Conservation (phyloP, 2,329 filamentous ascomycete species). For the Akanthomyces uredinophilus region DNA sequence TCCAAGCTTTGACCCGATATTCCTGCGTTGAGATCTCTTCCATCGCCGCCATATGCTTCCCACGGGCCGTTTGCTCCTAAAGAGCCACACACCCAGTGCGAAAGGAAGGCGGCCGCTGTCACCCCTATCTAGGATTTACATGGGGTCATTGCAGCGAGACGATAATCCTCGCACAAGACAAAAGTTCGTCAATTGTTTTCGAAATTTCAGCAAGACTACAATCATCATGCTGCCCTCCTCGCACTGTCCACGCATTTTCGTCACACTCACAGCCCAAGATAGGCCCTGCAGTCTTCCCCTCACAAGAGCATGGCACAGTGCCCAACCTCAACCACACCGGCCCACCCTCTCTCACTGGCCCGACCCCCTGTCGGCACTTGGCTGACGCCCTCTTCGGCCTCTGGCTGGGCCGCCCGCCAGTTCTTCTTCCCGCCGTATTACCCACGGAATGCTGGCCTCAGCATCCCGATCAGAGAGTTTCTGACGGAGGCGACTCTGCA, state of each 20-base stretch:
- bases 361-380: neutral
- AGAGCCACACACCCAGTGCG: conserved; percentile 13
- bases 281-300: neutral
- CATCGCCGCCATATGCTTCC: too few relatives aligned
- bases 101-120: neutral
- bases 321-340: neutral
- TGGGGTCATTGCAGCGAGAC: neutral
- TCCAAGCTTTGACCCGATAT: neutral
- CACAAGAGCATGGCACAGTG: neutral
- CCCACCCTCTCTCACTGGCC: neutral
- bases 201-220: neutral
- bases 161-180: neutral
- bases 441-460: neutral
- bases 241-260: neutral
- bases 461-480: neutral
- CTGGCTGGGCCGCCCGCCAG: neutral
- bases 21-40: neutral
- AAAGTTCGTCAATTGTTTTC: neutral
- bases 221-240: neutral
- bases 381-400: neutral
- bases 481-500: neutral
- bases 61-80: conserved; percentile 10
- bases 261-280: neutral
- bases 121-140: neutral
- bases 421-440: neutral